A percentile compares a stretch with the other conserved stretches of the same genome.
These are phyloP conservation scores for Hyaloperonospora brassicae DNA, from an alignment of 352 stramenopile genomes.

Conservation along the genomic window DNA sequence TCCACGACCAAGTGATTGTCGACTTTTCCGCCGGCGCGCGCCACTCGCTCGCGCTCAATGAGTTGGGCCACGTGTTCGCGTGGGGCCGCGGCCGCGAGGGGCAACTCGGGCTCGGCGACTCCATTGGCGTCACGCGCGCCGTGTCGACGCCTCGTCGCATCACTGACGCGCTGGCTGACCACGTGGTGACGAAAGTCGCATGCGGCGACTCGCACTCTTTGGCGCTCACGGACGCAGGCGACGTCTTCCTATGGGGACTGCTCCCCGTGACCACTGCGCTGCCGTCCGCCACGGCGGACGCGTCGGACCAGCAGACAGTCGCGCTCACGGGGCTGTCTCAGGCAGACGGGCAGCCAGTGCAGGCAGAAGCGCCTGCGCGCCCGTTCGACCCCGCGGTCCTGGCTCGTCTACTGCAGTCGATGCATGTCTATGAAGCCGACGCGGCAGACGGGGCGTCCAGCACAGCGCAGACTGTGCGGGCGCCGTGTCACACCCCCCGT, in stretches of 20 bases:
- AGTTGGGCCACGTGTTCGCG: constrained; percentile 75
- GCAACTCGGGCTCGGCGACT: constrained; percentile 49
- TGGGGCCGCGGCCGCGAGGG: constrained; percentile 70
- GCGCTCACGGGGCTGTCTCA: constrained; percentile 45
- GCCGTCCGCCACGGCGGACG: constrained; percentile 28
- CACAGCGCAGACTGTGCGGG: constrained; percentile 51
- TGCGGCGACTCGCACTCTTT: constrained; percentile 74
- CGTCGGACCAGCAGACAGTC: constrained; percentile 46
- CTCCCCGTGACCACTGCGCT: constrained; percentile 48
- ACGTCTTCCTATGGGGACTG: constrained; percentile 75
- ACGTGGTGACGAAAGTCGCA: constrained; percentile 61
- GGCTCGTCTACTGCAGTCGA: constrained; percentile 50
- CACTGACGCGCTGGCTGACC: constrained; percentile 35
- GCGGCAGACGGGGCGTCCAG: constrained; percentile 21
- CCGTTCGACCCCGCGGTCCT: constrained; percentile 49
- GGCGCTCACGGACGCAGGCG: constrained; percentile 40
- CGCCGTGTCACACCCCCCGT: constrained; percentile 42
- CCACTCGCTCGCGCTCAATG: constrained; percentile 68
- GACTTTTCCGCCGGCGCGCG: constrained; percentile 68
- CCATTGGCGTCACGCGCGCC: constrained; percentile 21
- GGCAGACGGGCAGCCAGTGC: constrained; percentile 21
- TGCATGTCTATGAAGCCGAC: constrained; percentile 49
- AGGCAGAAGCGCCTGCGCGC: constrained; percentile 19
- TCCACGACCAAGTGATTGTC: constrained; percentile 50
- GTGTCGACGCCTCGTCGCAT: constrained; percentile 36